Evolutionary conservation across 805 yeast genomes (phyloP), one percentile per base, ranked within the genome.

Genomic region (Zygosaccharomyces lentus): DNA sequence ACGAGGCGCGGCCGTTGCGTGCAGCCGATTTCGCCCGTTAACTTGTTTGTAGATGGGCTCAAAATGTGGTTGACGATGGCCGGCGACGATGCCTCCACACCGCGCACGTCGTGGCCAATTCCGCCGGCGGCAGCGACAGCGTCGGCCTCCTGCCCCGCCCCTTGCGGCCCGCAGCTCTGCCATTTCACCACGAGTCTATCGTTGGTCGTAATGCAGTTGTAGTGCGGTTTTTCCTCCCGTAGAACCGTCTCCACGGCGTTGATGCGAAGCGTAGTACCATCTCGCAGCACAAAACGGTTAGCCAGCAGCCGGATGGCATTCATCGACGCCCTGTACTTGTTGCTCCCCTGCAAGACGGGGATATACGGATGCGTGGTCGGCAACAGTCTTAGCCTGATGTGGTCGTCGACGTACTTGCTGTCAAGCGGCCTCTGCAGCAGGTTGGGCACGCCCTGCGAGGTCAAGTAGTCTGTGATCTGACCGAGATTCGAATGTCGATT

Each of bases 321-420:
- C 47, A 77, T 60, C 0, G 84, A 72, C 2, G 84, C 73, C 40
- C 73, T 70, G 59, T 82, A 83, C 10, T 81, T 70, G 13, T 72
- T 67, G 15, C 66, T 71, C 1, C 89, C 87, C 41, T 73, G 72
- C 23, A 84, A 62, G 9, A 66, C 64, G 2, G 89, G 89, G 10
- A 81, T 53, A 48, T 73, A 74, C 0, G 80, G 73, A 39, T 72
- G 73, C 37, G 76, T 74, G 1, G 73, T 66, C 0, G 89, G 89
- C 30, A 81, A 71, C 1, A 84, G 65, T 12, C 86, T 62, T 19
- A 84, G 67, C 6, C 71, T 60, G 1, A 84, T 67, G 19, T 76
- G 67, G 1, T 69, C 62, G 27, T 80, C 72, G 8, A 84, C 48
- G 8, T 69, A 55, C 3, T 63, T 62, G 16, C 69, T 59, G 6